Evolutionary conservation across 2,329 filamentous ascomycete genomes (phyloP).

Genomic region (Westerdykella aurantiaca): DNA sequence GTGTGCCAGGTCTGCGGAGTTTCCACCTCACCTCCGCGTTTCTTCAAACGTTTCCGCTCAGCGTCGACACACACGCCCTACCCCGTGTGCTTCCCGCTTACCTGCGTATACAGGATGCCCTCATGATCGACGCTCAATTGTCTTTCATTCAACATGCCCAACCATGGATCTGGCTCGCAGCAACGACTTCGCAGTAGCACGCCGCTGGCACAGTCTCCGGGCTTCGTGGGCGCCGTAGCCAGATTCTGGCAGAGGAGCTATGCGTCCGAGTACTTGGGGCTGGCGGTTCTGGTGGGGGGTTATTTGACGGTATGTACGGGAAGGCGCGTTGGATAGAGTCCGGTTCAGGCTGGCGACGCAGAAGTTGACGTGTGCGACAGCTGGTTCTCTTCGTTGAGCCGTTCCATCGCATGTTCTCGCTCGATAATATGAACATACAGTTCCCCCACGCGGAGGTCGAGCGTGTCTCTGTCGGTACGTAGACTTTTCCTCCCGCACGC

Average conservation of each 20-base stretch:
- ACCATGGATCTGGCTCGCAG: constrained; percentile 14
- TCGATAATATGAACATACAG: constrained; percentile 77
- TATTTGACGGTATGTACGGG: constrained; percentile 55
- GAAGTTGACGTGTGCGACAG: constrained; percentile 34
- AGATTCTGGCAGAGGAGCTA: constrained; percentile 55
- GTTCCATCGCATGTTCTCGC: constrained; percentile 90
- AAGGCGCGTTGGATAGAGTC: constrained; percentile 9
- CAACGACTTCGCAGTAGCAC: constrained; percentile 19
- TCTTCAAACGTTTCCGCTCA: not conserved
- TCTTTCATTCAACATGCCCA: constrained; percentile 20
- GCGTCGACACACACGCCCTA: not conserved
- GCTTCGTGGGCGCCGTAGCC: constrained; percentile 44
- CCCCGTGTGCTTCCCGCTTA: too few relatives aligned
- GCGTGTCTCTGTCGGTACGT: constrained; percentile 70
- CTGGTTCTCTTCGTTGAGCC: constrained; percentile 67
- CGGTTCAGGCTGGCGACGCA: not conserved
- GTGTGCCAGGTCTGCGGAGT: not conserved
- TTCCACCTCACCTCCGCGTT: not conserved
- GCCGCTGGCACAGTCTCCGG: constrained; percentile 27
- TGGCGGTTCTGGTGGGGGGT: constrained; percentile 61
- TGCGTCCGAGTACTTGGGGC: constrained; percentile 79
- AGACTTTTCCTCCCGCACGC: not conserved
- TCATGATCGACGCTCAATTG: too few relatives aligned
- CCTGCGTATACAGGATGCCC: too few relatives aligned
- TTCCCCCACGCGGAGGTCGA: constrained; percentile 82